Evolutionary conservation across 805 yeast genomes (phyloP).

Genomic region (Lipomyces oligophaga): DNA sequence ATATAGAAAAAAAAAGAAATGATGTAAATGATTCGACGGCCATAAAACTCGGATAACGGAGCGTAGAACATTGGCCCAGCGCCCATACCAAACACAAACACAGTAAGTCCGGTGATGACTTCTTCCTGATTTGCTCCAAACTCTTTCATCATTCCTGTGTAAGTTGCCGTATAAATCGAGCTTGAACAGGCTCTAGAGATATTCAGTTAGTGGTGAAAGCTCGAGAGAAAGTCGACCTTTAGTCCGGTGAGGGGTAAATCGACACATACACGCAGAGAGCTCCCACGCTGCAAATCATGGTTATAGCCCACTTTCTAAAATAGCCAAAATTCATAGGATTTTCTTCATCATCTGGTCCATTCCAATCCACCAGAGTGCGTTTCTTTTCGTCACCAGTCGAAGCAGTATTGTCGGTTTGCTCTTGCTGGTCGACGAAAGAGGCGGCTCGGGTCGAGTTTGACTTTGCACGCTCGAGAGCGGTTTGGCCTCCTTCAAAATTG

Average conservation of each 20-base stretch:
- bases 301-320: slow-evolving; percentile 41
- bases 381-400: no score
- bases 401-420: no score
- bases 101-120: slow-evolving; percentile 50
- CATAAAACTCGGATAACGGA: slow-evolving; percentile 68
- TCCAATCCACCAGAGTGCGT: slow-evolving; percentile 31
- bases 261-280: slow-evolving; percentile 25
- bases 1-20: slow-evolving; percentile 47
- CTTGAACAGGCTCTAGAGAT: slow-evolving; percentile 44
- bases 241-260: no score
- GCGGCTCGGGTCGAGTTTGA: background rate
- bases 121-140: slow-evolving; percentile 45
- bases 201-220: no score
- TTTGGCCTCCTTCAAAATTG: background rate
- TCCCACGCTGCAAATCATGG: slow-evolving; percentile 32
- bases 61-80: slow-evolving; percentile 61
- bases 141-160: slow-evolving; percentile 38
- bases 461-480: no score
- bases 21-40: slow-evolving; percentile 61
- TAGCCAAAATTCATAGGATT: slow-evolving; percentile 40
- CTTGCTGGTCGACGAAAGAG: background rate
- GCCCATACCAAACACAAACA: slow-evolving; percentile 59
- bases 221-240: no score
- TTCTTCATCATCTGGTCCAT: slow-evolving; percentile 36
- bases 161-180: slow-evolving; percentile 48